Evolutionary conservation across 192 early-diverging fungal species (phyloP).

Genomic region (Helicostylum pulchrum): DNA sequence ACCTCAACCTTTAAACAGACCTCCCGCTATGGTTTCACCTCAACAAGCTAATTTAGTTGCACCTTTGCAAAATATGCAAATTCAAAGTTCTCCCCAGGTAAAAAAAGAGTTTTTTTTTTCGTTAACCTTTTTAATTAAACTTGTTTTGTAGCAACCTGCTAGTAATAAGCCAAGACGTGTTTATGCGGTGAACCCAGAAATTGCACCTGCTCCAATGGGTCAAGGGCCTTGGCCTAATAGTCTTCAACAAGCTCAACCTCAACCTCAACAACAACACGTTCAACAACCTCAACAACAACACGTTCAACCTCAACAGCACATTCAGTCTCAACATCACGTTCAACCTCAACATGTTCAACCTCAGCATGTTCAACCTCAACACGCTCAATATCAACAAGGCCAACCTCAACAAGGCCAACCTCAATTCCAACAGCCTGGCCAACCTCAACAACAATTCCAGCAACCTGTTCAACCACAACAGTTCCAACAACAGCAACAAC

Average conservation of each 20-base stretch:
- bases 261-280: not conserved
- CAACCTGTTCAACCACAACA: not conserved
- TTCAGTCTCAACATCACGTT: not conserved
- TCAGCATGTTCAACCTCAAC: not conserved
- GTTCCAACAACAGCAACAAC: not conserved
- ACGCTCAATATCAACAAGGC: not conserved
- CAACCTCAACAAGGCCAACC: constrained; percentile 3
- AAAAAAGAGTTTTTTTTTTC: not conserved
- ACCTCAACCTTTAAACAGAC: not conserved
- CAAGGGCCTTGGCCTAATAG: constrained; percentile 37
- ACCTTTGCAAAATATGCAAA: constrained; percentile 31
- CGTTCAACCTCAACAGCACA: not conserved
- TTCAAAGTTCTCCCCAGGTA: not conserved
- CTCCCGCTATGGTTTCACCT: not conserved
- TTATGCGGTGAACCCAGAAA: constrained; percentile 30
- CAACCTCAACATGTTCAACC: not conserved
- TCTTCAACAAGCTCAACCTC: not conserved
- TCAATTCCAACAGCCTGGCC: not conserved
- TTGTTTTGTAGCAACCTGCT: not conserved
- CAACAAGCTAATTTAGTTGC: constrained; percentile 12
- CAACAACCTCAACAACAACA: not conserved
- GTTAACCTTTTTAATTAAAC: not conserved
- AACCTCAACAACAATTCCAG: not conserved
- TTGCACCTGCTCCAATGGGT: constrained; percentile 16
- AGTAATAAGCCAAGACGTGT: constrained; percentile 18